A percentile compares a stretch with the other conserved stretches of the same genome.
Conservation (phyloP, 2,329 filamentous ascomycete species). For the Colletotrichum limetticola region DNA sequence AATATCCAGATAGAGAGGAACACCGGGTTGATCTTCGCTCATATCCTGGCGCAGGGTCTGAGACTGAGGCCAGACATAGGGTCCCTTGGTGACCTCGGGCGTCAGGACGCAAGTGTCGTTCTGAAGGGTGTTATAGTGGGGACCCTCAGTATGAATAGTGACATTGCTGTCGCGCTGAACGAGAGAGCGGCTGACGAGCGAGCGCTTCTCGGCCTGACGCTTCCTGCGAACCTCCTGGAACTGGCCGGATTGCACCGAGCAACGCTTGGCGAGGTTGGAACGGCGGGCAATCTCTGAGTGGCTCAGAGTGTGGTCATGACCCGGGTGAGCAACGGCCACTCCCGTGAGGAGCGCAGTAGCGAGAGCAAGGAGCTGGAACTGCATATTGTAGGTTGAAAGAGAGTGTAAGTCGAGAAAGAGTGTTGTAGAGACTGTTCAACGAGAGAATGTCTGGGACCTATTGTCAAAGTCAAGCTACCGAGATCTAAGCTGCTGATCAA, state of each 20-base stretch:
- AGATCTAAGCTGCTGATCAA: neutral
- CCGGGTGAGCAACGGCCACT: conserved; percentile 53
- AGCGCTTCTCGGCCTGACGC: conserved; percentile 27
- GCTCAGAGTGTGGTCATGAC: conserved; percentile 50
- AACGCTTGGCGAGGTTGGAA: conserved; percentile 20
- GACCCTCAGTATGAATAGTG: conserved; percentile 24
- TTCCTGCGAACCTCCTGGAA: conserved; percentile 20
- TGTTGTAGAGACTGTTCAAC: neutral
- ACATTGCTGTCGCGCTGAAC: conserved; percentile 10
- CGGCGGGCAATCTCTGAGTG: conserved; percentile 24
- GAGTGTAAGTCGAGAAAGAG: conserved; percentile 1
- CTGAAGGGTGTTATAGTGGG: conserved; percentile 25
- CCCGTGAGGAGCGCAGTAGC: conserved; percentile 16
- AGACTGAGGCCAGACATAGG: conserved; percentile 48
- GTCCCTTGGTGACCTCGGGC: conserved; percentile 27
- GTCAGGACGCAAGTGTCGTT: conserved; percentile 39
- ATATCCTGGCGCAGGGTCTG: conserved; percentile 58
- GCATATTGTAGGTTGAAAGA: neutral
- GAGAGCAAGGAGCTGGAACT: conserved; percentile 11
- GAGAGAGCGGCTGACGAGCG: conserved; percentile 18
- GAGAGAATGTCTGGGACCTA: neutral
- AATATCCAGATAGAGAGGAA: conserved; percentile 50
- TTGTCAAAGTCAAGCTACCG: neutral
- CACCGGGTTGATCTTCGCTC: conserved; percentile 52
- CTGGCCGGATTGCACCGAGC: conserved; percentile 13